These are phyloP conservation scores for Mycosphaerelloides madeirae DNA, from an alignment of 2,329 filamentous ascomycete genomes.

Conservation along the genomic window DNA sequence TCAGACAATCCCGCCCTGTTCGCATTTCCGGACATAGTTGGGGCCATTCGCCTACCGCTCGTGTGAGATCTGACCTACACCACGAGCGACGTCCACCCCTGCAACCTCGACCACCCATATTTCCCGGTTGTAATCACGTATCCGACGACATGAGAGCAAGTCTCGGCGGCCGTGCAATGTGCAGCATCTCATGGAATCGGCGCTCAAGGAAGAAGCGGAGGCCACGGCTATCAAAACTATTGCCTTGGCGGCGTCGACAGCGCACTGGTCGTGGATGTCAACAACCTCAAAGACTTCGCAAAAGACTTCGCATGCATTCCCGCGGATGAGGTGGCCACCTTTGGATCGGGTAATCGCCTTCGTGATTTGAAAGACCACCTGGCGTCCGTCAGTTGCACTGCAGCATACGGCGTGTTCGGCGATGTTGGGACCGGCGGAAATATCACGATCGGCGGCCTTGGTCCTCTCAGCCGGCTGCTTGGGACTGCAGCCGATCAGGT, in stretches of 20 bases:
- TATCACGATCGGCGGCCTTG: constrained; percentile 20
- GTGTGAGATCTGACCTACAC: constrained; percentile 10
- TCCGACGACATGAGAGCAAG: constrained; percentile 11
- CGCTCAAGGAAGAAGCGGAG: constrained; percentile 17
- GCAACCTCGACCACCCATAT: constrained; percentile 15
- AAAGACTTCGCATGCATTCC: too few species aligned
- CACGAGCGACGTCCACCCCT: constrained; percentile 12
- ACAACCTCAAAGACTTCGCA: constrained; percentile 13
- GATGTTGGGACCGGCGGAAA: constrained; percentile 18
- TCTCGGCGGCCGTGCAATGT: constrained; percentile 15
- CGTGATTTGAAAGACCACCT: constrained; percentile 9
- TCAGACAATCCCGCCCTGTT: background rate
- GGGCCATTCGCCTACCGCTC: background rate
- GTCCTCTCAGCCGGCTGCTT: constrained; percentile 49
- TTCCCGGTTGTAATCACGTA: constrained; percentile 15
- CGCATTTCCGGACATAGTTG: background rate
- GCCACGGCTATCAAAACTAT: constrained; percentile 16
- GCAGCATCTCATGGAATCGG: constrained; percentile 11
- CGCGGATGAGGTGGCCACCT: constrained; percentile 9
- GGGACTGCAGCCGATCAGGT: constrained; percentile 53
- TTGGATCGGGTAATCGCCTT: constrained; percentile 14
- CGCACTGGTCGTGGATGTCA: constrained; percentile 10
- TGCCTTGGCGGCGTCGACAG: constrained; percentile 15
- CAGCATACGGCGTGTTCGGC: constrained; percentile 12
- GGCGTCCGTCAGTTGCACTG: constrained; percentile 6